phyloP scores from a whole-genome alignment of 805 yeast genomes.

The Nakazawaea ernobii region DNA sequence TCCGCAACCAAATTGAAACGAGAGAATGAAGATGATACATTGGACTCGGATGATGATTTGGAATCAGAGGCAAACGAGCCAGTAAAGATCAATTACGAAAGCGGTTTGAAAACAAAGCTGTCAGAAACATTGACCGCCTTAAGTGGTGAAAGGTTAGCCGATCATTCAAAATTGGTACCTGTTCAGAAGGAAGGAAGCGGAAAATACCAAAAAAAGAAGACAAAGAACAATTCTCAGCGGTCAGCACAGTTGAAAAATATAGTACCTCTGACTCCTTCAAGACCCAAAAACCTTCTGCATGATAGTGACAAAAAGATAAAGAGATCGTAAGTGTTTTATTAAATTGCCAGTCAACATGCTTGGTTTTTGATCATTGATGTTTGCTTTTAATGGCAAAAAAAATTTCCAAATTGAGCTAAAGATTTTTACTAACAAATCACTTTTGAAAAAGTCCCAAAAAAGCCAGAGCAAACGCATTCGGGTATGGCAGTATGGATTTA shows the following conservation, averaged over 20 bases:
- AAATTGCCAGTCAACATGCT: background rate
- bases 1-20: background rate
- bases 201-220: conserved; percentile 15
- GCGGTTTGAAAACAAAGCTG: conserved; percentile 24
- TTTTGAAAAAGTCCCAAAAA: conserved; percentile 10
- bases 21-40: background rate
- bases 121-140: conserved; percentile 27
- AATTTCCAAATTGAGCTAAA: background rate
- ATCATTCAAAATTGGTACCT: conserved; percentile 5
- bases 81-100: conserved; percentile 15
- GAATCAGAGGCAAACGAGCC: conserved; percentile 12
- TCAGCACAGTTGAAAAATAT: background rate
- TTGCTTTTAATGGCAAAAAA: no score
- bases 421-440: background rate
- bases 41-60: conserved; percentile 13
- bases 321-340: conserved; percentile 9
- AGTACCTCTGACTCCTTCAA: conserved; percentile 11
- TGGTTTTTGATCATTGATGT: no score
- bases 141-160: conserved; percentile 23
- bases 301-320: conserved; percentile 5
- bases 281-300: background rate
- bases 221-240: background rate
- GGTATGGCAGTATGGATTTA: conserved; percentile 30
- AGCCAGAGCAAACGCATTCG: conserved; percentile 31
- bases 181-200: conserved; percentile 14